Percentiles rank a stretch among this genome's conserved stretches.
phyloP scores from a whole-genome alignment of 2,329 filamentous ascomycete genomes.

The Elsinoe batatas region DNA sequence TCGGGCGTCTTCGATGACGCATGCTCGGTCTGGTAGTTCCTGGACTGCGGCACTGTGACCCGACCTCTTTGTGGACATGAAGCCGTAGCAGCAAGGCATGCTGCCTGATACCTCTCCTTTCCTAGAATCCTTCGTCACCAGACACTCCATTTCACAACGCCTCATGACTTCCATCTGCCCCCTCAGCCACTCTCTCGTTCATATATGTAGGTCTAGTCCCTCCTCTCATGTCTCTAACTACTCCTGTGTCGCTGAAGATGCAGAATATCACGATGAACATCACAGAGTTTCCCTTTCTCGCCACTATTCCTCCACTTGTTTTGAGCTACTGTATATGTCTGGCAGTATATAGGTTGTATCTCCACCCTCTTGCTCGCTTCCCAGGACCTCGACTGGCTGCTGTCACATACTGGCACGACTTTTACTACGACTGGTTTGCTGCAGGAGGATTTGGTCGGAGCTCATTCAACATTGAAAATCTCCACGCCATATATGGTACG shows the following conservation, averaged over 20 bases:
- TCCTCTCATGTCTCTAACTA: neutral
- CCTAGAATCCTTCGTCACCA: neutral
- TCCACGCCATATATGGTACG: slow-evolving; percentile 23
- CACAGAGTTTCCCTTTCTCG: neutral
- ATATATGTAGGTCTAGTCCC: no score
- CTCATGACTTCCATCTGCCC: neutral
- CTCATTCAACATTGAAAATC: slow-evolving; percentile 20
- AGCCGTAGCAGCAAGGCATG: neutral
- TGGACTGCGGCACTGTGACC: neutral
- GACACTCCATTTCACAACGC: neutral
- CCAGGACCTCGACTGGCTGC: slow-evolving; percentile 24
- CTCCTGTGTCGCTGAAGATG: neutral
- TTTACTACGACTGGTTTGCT: slow-evolving; percentile 21
- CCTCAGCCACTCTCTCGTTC: no score
- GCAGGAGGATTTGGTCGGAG: neutral
- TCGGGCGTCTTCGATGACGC: neutral
- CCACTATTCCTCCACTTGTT: neutral
- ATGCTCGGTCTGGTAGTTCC: neutral
- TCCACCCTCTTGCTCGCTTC: slow-evolving; percentile 22
- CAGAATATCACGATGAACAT: neutral
- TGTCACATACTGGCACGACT: slow-evolving; percentile 22
- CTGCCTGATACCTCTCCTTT: neutral
- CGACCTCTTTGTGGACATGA: neutral
- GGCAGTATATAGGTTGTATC: slow-evolving; percentile 19
- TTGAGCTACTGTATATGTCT: slow-evolving; percentile 15